Evolutionary conservation across 768 basidiomycete genomes (phyloP), one percentile per base, ranked within the genome.

Genomic region (Lentinula sp.): DNA sequence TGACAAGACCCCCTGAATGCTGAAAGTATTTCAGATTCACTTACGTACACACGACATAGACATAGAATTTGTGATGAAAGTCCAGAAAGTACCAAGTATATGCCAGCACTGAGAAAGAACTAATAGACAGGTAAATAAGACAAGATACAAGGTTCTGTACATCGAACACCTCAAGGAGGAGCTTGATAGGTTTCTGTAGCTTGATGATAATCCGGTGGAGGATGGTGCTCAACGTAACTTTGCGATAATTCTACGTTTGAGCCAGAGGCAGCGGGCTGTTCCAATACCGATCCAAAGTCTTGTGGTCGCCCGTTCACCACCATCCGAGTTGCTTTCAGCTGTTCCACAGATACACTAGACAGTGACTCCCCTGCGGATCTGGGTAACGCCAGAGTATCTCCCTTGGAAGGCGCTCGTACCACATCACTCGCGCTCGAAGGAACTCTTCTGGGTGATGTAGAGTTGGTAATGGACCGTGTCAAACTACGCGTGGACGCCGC

Each of bases 191-290:
- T 52, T 57, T 66, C 65, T 6, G 67, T 68, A 5, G 67, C 65
- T 32, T 68, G 67, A 21, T 57, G 16, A 46, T 68, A 68, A 40
- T 68, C 61, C 1, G 67, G 67, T 5, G 67, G 67, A 8, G 62
- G 62, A 6, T 56, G 61, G 28, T 56, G 54, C n/a, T 59, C 57
- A n/a, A 31, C 37, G 21, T 59, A 48, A 4, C 23, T 59, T 4
- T 48, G 45, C 5, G 57, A 35, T 16, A 32, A 15, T 18, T 16
- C 42, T 32, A 40, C 48, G 18, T 18, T 59, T 7, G 59, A 60
- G 13, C 61, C 61, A 15, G 61, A 59, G 18, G 45, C 57, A 11
- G 13, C 13, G 28, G 43, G 16, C 10, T 42, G 45, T n/a, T 50
- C 54, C 9, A 31, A 42, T 21, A 62, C 31, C 16, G 64, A 37